Conservation (phyloP, 2,329 filamentous ascomycete species). For the Helicocarpus griseus region DNA sequence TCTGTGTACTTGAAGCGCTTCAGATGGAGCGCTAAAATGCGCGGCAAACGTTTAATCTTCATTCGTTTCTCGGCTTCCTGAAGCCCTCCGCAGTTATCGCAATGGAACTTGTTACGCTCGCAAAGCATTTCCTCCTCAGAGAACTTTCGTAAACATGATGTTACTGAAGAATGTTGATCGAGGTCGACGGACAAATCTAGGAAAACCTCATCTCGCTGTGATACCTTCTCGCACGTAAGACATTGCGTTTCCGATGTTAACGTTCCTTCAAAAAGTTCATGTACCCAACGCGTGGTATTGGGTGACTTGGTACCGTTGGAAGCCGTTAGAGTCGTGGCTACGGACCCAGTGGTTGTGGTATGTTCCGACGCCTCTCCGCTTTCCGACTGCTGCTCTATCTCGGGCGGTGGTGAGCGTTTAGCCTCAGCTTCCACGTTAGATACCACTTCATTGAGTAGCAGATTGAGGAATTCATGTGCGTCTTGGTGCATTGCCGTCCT, state of each 20-base stretch:
- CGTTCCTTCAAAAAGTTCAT: slow-evolving; percentile 91
- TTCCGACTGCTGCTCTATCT: slow-evolving; percentile 34
- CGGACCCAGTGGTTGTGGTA: slow-evolving; percentile 38
- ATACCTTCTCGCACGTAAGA: slow-evolving; percentile 89
- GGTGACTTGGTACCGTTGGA: slow-evolving; percentile 41
- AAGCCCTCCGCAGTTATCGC: slow-evolving; percentile 89
- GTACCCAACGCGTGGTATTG: slow-evolving; percentile 77
- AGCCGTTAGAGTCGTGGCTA: slow-evolving; percentile 22
- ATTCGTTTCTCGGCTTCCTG: slow-evolving; percentile 98
- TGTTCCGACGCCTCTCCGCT: slow-evolving; percentile 36
- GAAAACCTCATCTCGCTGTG: slow-evolving; percentile 90
- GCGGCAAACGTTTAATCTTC: slow-evolving; percentile 94
- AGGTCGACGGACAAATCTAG: slow-evolving; percentile 92
- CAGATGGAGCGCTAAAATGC: slow-evolving; percentile 81
- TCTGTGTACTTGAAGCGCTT: slow-evolving; percentile 99
- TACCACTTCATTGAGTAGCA: slow-evolving; percentile 92
- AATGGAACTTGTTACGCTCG: slow-evolving; percentile 97
- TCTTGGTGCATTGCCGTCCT: slow-evolving; percentile 96
- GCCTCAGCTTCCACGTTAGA: slow-evolving; percentile 87
- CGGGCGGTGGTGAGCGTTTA: slow-evolving; percentile 32
- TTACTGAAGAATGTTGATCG: slow-evolving; percentile 91
- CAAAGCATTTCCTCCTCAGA: slow-evolving; percentile 98
- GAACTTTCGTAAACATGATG: slow-evolving; percentile 88
- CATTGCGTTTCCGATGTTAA: slow-evolving; percentile 95
- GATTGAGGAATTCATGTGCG: slow-evolving; percentile 91